Conservation (phyloP, 2,329 filamentous ascomycete genomes). For the Aureobasidium sp. region DNA sequence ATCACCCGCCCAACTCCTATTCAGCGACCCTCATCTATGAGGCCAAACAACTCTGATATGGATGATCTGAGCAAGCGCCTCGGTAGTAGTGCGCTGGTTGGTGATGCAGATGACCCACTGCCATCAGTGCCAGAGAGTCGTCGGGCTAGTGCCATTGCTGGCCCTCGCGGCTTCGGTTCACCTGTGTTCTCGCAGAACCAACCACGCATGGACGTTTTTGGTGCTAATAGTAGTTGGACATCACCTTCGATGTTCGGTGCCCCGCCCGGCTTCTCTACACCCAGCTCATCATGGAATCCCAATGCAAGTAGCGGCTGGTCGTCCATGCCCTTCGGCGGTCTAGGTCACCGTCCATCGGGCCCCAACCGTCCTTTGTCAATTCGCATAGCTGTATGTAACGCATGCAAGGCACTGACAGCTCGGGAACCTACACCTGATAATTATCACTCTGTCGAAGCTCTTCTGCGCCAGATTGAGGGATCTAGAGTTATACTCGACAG, state of each 20-base stretch:
- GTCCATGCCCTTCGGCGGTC: conserved; percentile 43
- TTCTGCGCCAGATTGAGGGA: conserved; percentile 59
- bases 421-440: conserved; percentile 43
- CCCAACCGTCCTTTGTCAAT: conserved; percentile 55
- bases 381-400: conserved; percentile 67
- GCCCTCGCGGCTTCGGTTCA: conserved; percentile 21
- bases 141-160: conserved; percentile 24
- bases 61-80: conserved; percentile 53
- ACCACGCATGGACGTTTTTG: conserved; percentile 29
- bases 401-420: conserved; percentile 60
- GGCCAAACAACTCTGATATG: conserved; percentile 52
- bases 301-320: conserved; percentile 36
- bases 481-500: conserved; percentile 51
- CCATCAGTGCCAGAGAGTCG: conserved; percentile 36
- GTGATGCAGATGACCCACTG: conserved; percentile 61
- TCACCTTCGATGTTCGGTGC: conserved; percentile 36
- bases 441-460: conserved; percentile 61
- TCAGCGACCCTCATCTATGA: conserved; percentile 71
- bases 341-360: conserved; percentile 38
- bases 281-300: conserved; percentile 33
- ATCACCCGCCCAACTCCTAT: conserved; percentile 82
- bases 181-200: conserved; percentile 29
- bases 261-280: conserved; percentile 27
- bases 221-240: conserved; percentile 35
- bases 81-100: conserved; percentile 81